phyloP scores from a whole-genome alignment of 1,139 yeast genomes.

The Sugiyamaella grinbergsii region DNA sequence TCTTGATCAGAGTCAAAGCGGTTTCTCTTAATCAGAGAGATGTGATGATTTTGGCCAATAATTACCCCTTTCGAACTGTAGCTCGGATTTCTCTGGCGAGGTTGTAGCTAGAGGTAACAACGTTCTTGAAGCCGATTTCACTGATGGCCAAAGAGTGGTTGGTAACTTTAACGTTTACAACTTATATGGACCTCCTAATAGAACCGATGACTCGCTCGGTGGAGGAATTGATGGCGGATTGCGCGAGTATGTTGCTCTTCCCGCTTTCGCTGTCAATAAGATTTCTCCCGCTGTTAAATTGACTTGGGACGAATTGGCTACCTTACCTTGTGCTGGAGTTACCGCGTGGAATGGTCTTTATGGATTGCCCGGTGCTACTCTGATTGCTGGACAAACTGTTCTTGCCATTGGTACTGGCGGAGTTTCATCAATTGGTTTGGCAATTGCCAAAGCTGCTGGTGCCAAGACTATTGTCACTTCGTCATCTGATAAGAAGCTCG shows the following conservation, averaged over 20 bases:
- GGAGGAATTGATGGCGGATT: constrained; percentile 27
- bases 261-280: constrained; percentile 22
- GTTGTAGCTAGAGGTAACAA: constrained; percentile 25
- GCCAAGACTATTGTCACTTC: constrained; percentile 27
- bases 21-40: constrained; percentile 32
- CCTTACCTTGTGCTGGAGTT: constrained; percentile 28
- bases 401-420: constrained; percentile 30
- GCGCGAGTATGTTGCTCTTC: constrained; percentile 25
- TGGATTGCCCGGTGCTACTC: constrained; percentile 21
- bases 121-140: constrained; percentile 15
- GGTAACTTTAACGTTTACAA: constrained; percentile 23
- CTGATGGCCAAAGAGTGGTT: constrained; percentile 26
- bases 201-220: constrained; percentile 24
- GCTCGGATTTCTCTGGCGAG: constrained; percentile 29
- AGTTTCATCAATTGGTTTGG: constrained; percentile 26
- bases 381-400: constrained; percentile 28
- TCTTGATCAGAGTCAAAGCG: constrained; percentile 27
- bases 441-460: constrained; percentile 31
- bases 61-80: constrained; percentile 23
- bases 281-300: constrained; percentile 17
- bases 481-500: constrained; percentile 28
- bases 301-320: constrained; percentile 26
- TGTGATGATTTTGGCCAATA: constrained; percentile 24
- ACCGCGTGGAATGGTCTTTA: constrained; percentile 29
- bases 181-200: constrained; percentile 14